Conservation (phyloP, 306 rosid genomes). For the Astragalus glycyphyllos region DNA sequence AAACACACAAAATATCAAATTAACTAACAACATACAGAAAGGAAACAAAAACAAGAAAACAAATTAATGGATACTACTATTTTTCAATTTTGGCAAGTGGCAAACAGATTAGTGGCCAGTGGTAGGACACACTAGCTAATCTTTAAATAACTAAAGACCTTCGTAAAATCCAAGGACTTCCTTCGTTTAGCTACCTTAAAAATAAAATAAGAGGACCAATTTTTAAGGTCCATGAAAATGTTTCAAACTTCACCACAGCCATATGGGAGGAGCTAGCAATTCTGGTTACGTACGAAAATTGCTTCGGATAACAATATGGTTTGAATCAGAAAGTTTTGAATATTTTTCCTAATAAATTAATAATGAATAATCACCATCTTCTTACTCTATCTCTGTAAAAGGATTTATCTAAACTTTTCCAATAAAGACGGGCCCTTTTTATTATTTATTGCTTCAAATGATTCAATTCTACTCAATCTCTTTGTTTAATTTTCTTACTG, state of each 20-base stretch:
- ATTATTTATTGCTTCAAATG: constrained; percentile 15
- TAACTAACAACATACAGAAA: constrained; percentile 1
- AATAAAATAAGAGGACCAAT: not conserved
- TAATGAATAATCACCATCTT: not conserved
- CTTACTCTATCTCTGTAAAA: not conserved
- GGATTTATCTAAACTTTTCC: not conserved
- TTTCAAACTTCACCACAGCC: constrained; percentile 28
- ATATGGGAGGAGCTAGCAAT: not conserved
- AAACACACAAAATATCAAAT: not conserved
- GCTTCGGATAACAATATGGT: not conserved
- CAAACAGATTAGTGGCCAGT: constrained; percentile 31
- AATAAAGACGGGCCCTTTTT: constrained; percentile 38
- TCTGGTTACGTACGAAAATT: too few species aligned
- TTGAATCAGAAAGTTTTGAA: not conserved
- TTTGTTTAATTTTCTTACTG: constrained; percentile 13
- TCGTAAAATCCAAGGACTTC: constrained; percentile 9
- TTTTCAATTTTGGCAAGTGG: not conserved
- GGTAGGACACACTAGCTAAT: constrained; percentile 4
- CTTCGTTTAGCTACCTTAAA: constrained; percentile 25
- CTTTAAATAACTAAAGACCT: not conserved
- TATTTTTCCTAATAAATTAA: not conserved
- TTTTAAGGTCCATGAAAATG: constrained; percentile 35
- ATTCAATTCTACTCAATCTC: constrained; percentile 44
- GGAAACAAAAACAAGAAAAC: not conserved
- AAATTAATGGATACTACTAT: constrained; percentile 26